Evolutionary conservation across 108 stramenopile species (phyloP).

Genomic region (Pseudonitzschia pungens): DNA sequence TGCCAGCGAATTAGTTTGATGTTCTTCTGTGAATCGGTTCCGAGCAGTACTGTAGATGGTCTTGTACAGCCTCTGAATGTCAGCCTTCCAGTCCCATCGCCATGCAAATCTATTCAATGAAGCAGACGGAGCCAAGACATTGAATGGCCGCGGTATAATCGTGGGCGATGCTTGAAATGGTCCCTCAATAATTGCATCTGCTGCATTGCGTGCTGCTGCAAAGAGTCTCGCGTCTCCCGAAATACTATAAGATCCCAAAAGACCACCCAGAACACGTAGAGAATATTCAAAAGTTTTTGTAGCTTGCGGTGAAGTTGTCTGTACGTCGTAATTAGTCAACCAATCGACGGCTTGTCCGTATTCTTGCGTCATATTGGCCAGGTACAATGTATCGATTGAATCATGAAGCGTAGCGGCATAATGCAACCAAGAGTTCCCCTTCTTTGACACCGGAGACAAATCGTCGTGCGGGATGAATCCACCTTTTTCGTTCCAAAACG

Average conservation of each 20-base stretch:
- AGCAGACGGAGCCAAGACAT: constrained; percentile 32
- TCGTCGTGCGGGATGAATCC: constrained; percentile 48
- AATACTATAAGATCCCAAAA: constrained; percentile 61
- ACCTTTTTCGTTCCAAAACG: constrained; percentile 4
- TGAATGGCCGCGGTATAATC: constrained; percentile 47
- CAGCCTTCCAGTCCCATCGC: constrained; percentile 4
- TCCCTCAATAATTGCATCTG: constrained; percentile 48
- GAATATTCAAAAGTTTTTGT: constrained; percentile 80
- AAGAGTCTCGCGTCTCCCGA: constrained; percentile 53
- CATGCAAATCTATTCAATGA: not conserved
- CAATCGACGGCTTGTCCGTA: constrained; percentile 48
- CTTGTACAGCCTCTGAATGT: constrained; percentile 21
- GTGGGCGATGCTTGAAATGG: constrained; percentile 43
- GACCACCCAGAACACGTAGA: constrained; percentile 67
- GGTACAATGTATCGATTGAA: constrained; percentile 71
- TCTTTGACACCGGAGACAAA: constrained; percentile 29
- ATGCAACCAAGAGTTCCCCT: constrained; percentile 37
- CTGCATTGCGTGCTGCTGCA: constrained; percentile 44
- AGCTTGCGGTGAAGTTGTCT: constrained; percentile 26
- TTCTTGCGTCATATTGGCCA: constrained; percentile 50
- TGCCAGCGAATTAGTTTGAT: constrained; percentile 32
- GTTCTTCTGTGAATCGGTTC: constrained; percentile 28
- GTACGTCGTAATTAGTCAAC: constrained; percentile 26
- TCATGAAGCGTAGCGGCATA: constrained; percentile 67
- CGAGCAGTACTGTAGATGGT: constrained; percentile 24